Base-by-base conservation (phyloP, 495 filamentous ascomycete species). In the Penicillium tannophilum region DNA sequence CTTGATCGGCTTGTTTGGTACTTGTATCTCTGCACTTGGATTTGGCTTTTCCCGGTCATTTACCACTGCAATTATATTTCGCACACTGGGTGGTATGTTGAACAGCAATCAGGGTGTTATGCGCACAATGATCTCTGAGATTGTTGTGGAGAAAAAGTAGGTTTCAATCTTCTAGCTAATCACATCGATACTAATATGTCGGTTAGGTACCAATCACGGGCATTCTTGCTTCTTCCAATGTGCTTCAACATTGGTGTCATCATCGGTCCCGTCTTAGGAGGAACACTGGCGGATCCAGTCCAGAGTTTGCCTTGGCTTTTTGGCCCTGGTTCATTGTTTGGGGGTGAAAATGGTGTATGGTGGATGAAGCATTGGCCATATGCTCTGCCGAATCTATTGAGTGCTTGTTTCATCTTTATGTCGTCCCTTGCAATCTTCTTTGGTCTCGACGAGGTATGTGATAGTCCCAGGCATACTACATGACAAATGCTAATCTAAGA, bases 91-190 rank as follows among this genome's bases (percentile, higher is more conserved):
- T 8, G 91, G 91, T 3, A 78, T 83, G 10, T 74, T 91, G 60
- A 94, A 96, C 71, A 90, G 90, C 7, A 94, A 92, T 62, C 82
- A 92, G 14, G 90, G 89, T 4, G 90, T 93, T 6, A 85, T 92
- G 80, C 79, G 90, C 61, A 92, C 90, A 3, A 89, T 93, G 86
- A 88, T 92, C 63, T 84, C 84, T 41, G 90, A 93, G 75, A 92
- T 86, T 54, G 82, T 92, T 36, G 81, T 75, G 36, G 90, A 91
- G 67, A 88, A 86, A 68, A 84, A 81, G 77, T 79, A 57, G 23
- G 73, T 63, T 35, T 17, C 1, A 16, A 10, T 5, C 23, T 17
- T 31, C 3, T 2, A 43, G 9, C 26, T 46, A 7, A 41, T 42
- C 16, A 33, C 4, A 2, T 33, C 42, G 19, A 47, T 6, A 14